Evolutionary conservation across 345 rosid genomes (phyloP), one percentile per base, ranked within the genome.

Genomic region (Cardamine chenopodiifolia): DNA sequence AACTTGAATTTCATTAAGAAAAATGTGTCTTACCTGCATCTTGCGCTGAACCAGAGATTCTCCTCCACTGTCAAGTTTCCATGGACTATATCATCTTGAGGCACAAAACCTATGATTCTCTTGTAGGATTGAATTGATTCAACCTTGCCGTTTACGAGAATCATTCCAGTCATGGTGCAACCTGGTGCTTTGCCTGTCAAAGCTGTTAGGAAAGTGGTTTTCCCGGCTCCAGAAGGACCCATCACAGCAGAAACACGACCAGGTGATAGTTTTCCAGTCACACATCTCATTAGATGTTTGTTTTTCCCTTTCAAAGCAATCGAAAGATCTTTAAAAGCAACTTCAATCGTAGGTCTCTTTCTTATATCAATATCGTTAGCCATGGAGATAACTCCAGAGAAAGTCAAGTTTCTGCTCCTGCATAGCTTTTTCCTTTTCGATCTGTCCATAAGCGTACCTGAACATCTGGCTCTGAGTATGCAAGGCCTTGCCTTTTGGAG

Each of bases 161-260:
- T 83, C 81, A 74, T 80, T 37, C 98, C 98, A 60, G 67, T 76
- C 85, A 85, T 83, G 44, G 67, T 73, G 81, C 99, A 92, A 56
- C 93, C 99, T 8, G 88, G 70, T 79, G 89, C 87, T 83, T 89
- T 88, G 31, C 99, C 99, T 14, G 91, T 90, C 76, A 96, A 80
- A 82, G 99, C 97, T 68, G 93, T 88, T 54, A 96, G 86, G 80
- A 96, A 96, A 23, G 99, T 96, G 8, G 99, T 90, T 79, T 96
- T 96, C 39, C 99, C 99, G 5, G 99, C 98, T 25, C 98, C 99
- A 29, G 99, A 96, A 39, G 99, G 98, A 57, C 98, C 99, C 98
- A 92, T 96, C 42, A 96, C 99, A 40, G 98, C 97, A 20, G 96
- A 90, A 71, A 96, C 96, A 76, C 91, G 84, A 12, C 97, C 98